A percentile compares a stretch with the other conserved stretches of the same genome.
Evolutionary conservation across 2,329 filamentous ascomycete genomes (phyloP).

Genomic region (Cladosporium sp.): DNA sequence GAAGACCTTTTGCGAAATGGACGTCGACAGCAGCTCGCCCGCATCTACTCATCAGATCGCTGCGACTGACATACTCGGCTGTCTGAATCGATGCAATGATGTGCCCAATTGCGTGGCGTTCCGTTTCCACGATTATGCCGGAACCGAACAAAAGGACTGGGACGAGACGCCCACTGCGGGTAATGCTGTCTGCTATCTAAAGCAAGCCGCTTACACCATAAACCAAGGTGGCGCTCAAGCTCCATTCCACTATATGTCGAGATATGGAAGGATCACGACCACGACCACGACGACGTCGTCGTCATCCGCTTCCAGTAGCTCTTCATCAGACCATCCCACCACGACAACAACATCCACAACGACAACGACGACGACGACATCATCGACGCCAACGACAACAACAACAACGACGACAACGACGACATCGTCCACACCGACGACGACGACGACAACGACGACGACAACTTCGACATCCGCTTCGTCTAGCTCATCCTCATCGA

Average conservation of each 20-base stretch:
- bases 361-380: background rate
- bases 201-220: background rate
- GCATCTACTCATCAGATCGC: background rate
- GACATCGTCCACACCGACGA: background rate
- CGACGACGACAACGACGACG: background rate
- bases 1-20: background rate
- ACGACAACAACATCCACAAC: conserved; percentile 1
- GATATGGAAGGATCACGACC: background rate
- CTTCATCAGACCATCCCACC: too few species aligned
- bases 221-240: background rate
- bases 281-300: background rate
- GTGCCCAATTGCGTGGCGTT: background rate
- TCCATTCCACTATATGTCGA: background rate
- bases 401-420: background rate
- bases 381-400: background rate
- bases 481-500: too few species aligned
- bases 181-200: background rate
- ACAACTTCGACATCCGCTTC: background rate
- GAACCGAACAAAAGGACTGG: background rate
- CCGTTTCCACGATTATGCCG: background rate
- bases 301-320: background rate
- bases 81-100: too few species aligned
- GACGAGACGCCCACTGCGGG: background rate
- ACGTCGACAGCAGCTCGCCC: background rate
- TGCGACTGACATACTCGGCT: background rate